Conservation (phyloP, 2,329 filamentous ascomycete species). For the Neopestalotiopsis clavispora region DNA sequence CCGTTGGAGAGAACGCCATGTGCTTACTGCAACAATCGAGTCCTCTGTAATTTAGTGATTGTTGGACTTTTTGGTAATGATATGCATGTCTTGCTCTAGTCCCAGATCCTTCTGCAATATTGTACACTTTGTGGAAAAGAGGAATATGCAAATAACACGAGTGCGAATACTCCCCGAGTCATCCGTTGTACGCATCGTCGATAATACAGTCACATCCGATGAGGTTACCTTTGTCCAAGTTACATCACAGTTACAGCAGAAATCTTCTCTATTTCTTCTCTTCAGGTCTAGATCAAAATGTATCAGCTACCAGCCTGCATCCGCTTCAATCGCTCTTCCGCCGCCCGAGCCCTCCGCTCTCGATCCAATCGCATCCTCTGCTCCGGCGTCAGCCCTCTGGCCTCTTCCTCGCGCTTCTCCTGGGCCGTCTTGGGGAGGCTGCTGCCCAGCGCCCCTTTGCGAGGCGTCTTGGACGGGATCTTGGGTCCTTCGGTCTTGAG, state of each 20-base stretch:
- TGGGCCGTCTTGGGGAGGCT: constrained; percentile 73
- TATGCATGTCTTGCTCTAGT: background rate
- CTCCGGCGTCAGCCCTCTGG: constrained; percentile 83
- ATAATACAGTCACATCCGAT: too few species aligned
- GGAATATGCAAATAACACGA: background rate
- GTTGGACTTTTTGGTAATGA: background rate
- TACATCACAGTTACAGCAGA: too few species aligned
- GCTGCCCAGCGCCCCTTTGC: constrained; percentile 61
- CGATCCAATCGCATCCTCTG: constrained; percentile 84
- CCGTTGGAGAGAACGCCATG: background rate
- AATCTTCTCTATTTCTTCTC: background rate
- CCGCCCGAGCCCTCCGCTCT: constrained; percentile 87
- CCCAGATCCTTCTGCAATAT: background rate
- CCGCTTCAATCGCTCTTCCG: constrained; percentile 81
- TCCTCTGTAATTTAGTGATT: background rate
- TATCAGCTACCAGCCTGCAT: constrained; percentile 54
- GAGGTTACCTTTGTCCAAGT: too few species aligned
- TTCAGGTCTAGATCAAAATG: background rate
- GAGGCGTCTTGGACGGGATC: constrained; percentile 41
- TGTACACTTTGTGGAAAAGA: background rate
- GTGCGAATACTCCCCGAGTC: background rate
- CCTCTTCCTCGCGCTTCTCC: constrained; percentile 83
- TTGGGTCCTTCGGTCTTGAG: constrained; percentile 70
- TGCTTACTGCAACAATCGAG: background rate
- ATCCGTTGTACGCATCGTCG: background rate